Percentiles rank a stretch among this genome's conserved stretches.
phyloP scores from a whole-genome alignment of 148 eudicot genomes.

The Pharnaceum exiguum region DNA sequence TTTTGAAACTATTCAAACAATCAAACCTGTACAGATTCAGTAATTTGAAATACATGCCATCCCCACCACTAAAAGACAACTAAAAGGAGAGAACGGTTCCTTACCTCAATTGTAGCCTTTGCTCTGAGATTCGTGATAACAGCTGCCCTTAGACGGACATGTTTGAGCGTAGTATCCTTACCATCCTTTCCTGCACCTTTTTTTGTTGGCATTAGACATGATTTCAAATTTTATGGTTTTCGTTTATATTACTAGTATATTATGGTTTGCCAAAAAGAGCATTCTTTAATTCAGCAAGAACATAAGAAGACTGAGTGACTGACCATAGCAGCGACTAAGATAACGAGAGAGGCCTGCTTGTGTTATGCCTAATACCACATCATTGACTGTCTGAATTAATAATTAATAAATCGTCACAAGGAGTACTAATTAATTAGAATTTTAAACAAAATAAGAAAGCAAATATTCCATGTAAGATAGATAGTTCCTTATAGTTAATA shows the following conservation, averaged over 20 bases:
- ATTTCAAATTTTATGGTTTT: neutral
- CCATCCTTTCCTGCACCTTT: no score
- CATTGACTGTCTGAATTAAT: constrained; percentile 54
- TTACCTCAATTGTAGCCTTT: constrained; percentile 43
- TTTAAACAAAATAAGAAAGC: no score
- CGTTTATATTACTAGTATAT: neutral
- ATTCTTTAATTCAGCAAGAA: neutral
- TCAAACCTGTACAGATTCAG: no score
- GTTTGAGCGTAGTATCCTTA: constrained; percentile 26
- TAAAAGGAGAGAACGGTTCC: neutral
- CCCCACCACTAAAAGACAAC: neutral
- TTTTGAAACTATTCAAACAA: no score
- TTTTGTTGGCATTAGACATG: constrained; percentile 4
- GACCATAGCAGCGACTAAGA: constrained; percentile 48
- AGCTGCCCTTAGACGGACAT: constrained; percentile 45
- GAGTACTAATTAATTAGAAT: neutral
- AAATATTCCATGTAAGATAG: no score
- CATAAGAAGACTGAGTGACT: constrained; percentile 5
- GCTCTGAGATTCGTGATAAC: constrained; percentile 52
- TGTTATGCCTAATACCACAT: constrained; percentile 60
- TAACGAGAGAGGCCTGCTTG: constrained; percentile 65
- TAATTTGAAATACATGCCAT: neutral
- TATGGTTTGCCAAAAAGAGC: neutral
- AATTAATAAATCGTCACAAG: neutral
- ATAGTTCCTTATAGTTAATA: no score